Evolutionary conservation across 75 land plant species (phyloP).

Genomic region (Pseudotsuga menziesii): DNA sequence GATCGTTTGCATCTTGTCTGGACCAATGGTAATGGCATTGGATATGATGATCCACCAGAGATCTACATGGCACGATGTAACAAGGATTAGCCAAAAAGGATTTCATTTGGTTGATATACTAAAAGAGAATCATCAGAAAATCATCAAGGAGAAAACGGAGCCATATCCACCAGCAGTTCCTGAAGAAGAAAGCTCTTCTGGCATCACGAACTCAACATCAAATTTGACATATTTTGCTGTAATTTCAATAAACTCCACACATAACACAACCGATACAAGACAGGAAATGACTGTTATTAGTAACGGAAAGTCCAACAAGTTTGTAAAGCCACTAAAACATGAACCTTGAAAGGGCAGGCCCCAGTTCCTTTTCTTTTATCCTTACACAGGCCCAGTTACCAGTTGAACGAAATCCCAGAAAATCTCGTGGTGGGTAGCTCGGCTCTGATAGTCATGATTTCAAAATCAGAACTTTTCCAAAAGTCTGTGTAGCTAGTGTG

Average conservation of each 20-base stretch:
- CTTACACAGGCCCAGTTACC: too few species aligned
- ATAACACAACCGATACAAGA: neutral
- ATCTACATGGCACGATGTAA: conserved; percentile 54
- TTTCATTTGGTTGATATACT: conserved; percentile 36
- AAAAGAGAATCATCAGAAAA: conserved; percentile 7
- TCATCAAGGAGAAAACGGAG: conserved; percentile 8
- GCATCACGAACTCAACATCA: conserved; percentile 3
- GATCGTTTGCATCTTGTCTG: too few species aligned
- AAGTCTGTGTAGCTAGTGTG: too few species aligned
- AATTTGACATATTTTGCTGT: neutral
- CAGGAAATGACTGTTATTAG: conserved; percentile 36
- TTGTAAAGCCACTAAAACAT: conserved; percentile 39
- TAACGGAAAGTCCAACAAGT: conserved; percentile 41
- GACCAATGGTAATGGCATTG: conserved; percentile 36
- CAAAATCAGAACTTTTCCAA: too few species aligned
- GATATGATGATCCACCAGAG: conserved; percentile 71
- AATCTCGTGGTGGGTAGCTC: too few species aligned
- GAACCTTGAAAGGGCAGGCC: conserved; percentile 36
- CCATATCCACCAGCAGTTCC: neutral
- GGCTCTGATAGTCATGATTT: too few species aligned
- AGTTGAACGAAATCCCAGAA: too few species aligned
- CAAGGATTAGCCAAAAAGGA: conserved; percentile 33
- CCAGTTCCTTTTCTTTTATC: too few species aligned
- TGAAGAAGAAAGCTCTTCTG: conserved; percentile 6
- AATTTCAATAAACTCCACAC: neutral